Conservation (phyloP, 176 grass and related monocot species). For the Oryza longistaminata region DNA sequence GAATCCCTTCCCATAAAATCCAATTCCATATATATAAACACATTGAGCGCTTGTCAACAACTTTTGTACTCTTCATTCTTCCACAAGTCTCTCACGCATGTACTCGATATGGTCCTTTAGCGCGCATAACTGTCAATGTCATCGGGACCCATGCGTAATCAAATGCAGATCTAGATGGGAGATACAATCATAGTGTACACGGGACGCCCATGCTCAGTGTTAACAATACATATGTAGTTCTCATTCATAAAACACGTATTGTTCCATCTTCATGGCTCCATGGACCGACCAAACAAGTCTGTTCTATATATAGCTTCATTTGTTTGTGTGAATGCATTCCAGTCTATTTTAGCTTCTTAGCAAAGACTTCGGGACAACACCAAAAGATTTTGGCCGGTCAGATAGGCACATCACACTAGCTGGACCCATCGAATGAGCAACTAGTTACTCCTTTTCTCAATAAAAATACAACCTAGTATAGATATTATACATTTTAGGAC, state of each 20-base stretch:
- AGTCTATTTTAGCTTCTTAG: neutral
- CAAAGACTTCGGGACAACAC: neutral
- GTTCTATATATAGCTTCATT: neutral
- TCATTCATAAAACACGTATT: no score
- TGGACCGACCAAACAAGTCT: constrained; percentile 7
- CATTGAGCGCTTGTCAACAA: no score
- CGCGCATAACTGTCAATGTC: neutral
- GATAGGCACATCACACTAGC: neutral
- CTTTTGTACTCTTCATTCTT: neutral
- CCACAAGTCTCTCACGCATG: neutral
- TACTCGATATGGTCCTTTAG: neutral
- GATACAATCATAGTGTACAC: no score
- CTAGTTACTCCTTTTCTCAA: neutral
- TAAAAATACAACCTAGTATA: no score
- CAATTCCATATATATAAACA: no score
- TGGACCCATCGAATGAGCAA: neutral
- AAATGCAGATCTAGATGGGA: no score
- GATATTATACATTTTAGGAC: no score
- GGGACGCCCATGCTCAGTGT: neutral
- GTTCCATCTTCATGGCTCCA: neutral
- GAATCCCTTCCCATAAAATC: no score
- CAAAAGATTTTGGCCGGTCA: neutral
- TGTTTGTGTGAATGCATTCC: neutral
- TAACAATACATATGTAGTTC: neutral
- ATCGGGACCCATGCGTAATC: no score